A percentile compares a stretch with the other conserved stretches of the same genome.
These are phyloP conservation scores for Crithidia mellificae DNA, from an alignment of 208 protist species.

Conservation along the genomic window DNA sequence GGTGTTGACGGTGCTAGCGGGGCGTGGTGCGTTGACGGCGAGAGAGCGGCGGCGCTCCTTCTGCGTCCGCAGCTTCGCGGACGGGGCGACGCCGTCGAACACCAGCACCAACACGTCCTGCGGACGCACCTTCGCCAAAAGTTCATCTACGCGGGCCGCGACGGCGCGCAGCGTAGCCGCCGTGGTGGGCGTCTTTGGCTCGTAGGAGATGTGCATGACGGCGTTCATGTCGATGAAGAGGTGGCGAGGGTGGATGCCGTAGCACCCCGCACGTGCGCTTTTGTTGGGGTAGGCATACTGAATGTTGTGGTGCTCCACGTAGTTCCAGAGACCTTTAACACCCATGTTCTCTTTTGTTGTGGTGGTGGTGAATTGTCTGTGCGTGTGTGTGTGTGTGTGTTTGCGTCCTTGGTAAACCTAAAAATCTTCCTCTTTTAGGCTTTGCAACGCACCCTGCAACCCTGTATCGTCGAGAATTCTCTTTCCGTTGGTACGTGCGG, in stretches of 20 bases:
- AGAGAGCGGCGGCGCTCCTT: conserved; percentile 52
- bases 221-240: conserved; percentile 88
- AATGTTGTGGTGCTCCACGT: conserved; percentile 67
- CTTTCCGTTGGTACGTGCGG: too few relatives aligned
- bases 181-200: conserved; percentile 26
- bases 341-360: conserved; percentile 46
- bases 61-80: conserved; percentile 72
- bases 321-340: conserved; percentile 75
- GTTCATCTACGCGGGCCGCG: conserved; percentile 29
- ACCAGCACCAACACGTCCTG: conserved; percentile 56
- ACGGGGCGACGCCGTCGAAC: conserved; percentile 78
- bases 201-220: conserved; percentile 63
- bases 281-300: conserved; percentile 32
- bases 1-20: background rate
- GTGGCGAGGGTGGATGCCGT: conserved; percentile 53
- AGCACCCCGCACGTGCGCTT: conserved; percentile 18
- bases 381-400: background rate
- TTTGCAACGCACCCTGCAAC: too few relatives aligned
- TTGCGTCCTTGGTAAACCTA: background rate
- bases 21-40: conserved; percentile 14
- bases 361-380: too few relatives aligned
- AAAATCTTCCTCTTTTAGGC: too few relatives aligned
- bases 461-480: too few relatives aligned
- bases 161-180: conserved; percentile 46
- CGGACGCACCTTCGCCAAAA: conserved; percentile 47